Conservation (phyloP, 2,329 filamentous ascomycete genomes). For the Helminthosporium solani region DNA sequence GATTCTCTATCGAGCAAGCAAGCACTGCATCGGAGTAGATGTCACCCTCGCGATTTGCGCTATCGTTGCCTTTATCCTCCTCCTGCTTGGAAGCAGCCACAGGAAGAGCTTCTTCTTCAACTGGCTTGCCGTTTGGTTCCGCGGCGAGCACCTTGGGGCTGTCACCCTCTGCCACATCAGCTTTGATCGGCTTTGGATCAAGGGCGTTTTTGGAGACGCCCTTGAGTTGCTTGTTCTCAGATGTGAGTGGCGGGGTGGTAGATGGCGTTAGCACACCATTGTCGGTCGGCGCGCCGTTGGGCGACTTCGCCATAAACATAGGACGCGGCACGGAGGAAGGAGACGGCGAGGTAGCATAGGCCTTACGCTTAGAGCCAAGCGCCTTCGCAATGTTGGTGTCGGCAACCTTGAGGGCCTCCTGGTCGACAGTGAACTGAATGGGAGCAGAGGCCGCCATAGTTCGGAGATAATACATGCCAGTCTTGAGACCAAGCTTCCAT, state of each 20-base stretch:
- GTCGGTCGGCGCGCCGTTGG: constrained; percentile 37
- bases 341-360: constrained; percentile 47
- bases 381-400: constrained; percentile 76
- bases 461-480: constrained; percentile 99
- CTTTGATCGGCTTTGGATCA: constrained; percentile 69
- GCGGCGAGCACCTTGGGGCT: constrained; percentile 76
- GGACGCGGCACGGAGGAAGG: constrained; percentile 65
- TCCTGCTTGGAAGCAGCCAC: constrained; percentile 62
- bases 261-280: constrained; percentile 70
- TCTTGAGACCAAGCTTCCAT: constrained; percentile 99
- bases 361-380: constrained; percentile 66
- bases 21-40: constrained; percentile 94
- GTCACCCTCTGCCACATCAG: constrained; percentile 73
- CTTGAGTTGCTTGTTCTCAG: constrained; percentile 43
- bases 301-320: constrained; percentile 62
- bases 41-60: constrained; percentile 76
- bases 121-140: constrained; percentile 62
- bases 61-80: constrained; percentile 72
- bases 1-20: constrained; percentile 96
- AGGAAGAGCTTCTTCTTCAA: constrained; percentile 61
- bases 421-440: constrained; percentile 98
- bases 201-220: constrained; percentile 56
- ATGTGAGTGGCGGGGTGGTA: constrained; percentile 62
- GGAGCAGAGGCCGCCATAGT: constrained; percentile 95
- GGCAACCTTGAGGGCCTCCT: constrained; percentile 84